Evolutionary conservation across 768 basidiomycete genomes (phyloP), one percentile per base, ranked within the genome.

Genomic region (Phylloporus rhodoxanthus): DNA sequence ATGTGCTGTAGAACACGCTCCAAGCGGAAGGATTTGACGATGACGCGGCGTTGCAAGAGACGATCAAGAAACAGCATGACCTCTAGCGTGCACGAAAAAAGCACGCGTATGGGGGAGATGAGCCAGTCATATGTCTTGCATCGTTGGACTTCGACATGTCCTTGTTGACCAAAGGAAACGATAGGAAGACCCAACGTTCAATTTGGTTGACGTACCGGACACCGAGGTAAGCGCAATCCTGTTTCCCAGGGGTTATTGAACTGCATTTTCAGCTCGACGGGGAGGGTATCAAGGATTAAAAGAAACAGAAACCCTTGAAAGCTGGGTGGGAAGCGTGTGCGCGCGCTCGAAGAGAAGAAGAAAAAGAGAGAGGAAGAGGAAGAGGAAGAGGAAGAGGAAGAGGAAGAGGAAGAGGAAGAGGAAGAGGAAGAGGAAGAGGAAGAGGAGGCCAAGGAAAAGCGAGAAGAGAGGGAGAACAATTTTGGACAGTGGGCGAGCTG

Each of bases 171-270:
- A 17, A 15, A 19, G 20, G 38, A 8, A 44, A 45, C 41, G 32
- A 43, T 60, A 85, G 77, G 87, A 91, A 61, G 94, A 93, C 50
- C 75, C 91, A 1, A 80, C 83, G 0, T 99, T 93, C 72, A 93
- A 91, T n/a, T 75, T 99, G 2, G 73, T 95, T n/a, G 91, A 96
- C 59, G 75, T 87, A 2, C 92, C 93, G 0, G 96, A 99, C 67
- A 83, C 80, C 6, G 87, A 95, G 51, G 85, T 93, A 55, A 53
- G 74, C 43, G 26, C 4, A 2, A 26, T 26, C 26, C 4, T 26
- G 26, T 26, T 4, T 7, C 26, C 26, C 3, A 7, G 26, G 26
- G 26, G 1, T 26, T 5, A 3, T 26, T n/a, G 25, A 20, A 15
- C 25, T 8, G 15, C 32, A 2, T 19, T 26, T n/a, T 11, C 20